Evolutionary conservation across 2,329 filamentous ascomycete species (phyloP).

Genomic region (Raffaelea deltoideospora): DNA sequence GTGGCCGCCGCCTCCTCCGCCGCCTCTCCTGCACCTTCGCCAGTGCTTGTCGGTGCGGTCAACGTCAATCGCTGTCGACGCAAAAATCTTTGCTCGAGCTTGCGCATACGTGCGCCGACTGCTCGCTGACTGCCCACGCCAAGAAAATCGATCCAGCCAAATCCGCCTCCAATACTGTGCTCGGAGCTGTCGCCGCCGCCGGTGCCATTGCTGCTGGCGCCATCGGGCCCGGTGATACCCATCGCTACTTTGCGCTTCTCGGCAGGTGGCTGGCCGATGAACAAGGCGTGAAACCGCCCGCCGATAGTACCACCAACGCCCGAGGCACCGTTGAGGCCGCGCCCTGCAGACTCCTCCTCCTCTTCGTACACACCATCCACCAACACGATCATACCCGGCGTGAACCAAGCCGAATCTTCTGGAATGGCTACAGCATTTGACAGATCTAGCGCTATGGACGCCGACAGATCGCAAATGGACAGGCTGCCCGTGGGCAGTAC

Average conservation of each 20-base stretch:
- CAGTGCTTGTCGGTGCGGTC: too few relatives aligned
- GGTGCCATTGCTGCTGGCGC: too few relatives aligned
- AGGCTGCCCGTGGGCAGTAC: slow-evolving; percentile 69
- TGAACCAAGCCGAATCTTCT: slow-evolving; percentile 79
- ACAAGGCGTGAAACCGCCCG: slow-evolving; percentile 82
- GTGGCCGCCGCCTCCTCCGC: slow-evolving; percentile 15
- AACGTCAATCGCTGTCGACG: too few relatives aligned
- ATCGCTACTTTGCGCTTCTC: slow-evolving; percentile 71
- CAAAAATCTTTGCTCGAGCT: slow-evolving; percentile 56
- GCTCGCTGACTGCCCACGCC: slow-evolving; percentile 83
- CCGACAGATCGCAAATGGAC: slow-evolving; percentile 73
- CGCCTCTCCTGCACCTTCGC: slow-evolving; percentile 14
- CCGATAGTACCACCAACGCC: slow-evolving; percentile 83
- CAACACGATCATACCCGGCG: slow-evolving; percentile 88
- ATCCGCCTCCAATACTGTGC: slow-evolving; percentile 59
- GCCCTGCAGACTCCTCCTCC: slow-evolving; percentile 57
- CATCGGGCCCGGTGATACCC: slow-evolving; percentile 48
- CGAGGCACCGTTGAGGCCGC: slow-evolving; percentile 57
- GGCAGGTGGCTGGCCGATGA: slow-evolving; percentile 80
- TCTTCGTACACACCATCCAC: slow-evolving; percentile 96
- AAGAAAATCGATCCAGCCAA: slow-evolving; percentile 95
- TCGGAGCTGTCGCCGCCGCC: too few relatives aligned
- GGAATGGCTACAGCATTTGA: slow-evolving; percentile 69
- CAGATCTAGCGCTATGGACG: slow-evolving; percentile 73
- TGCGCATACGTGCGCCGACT: slow-evolving; percentile 67